Base-by-base conservation (phyloP, 441 rosid genomes). In the Bocquillonia castaneifolia region DNA sequence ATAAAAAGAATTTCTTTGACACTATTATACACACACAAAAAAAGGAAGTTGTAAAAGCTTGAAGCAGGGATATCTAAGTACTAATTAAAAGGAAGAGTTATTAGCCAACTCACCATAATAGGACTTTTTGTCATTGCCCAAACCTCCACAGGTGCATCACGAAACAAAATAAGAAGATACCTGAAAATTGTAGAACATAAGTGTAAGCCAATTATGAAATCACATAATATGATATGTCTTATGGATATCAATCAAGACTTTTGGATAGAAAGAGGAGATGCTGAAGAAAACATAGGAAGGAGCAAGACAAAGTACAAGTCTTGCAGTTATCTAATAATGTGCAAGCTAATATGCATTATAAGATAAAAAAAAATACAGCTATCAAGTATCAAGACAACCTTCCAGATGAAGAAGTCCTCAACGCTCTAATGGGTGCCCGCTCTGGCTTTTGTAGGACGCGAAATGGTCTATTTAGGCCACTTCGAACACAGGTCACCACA, bases 61-160 rank as follows among this genome's bases (percentile, higher is more conserved):
- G 50, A 2, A 45, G 50, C 61, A 48, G 32, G 28, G 17, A 23
- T 28, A 29, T 66, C 70, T 14, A 29, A 23, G 25, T 63, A 10
- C 52, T n/a, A 52, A 45, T 42, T 28, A 52, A 65, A 73, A 59
- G 57, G n/a, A 40, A 45, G 63, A 59, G 72, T 63, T 67, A 63
- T 61, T 59, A 55, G 50, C 72, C 26, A 64, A 80, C 84, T 77
- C 76, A 91, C 99, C 97, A 94, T 91, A 71, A 94, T 85, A 65
- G 99, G 99, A 73, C 67, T 86, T 80, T 90, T 90, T 61, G 97
- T 87, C 99, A 94, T 91, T 52, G 97, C 99, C 99, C 99, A 94
- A 69, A 91, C 97, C 82, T 94, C 99, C 75, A 90, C 97, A 47
- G 97, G 97, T 3, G 97, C 96, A 79, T 94, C 99, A 75, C 96